Evolutionary conservation across 495 filamentous ascomycete genomes (phyloP), one percentile per base, ranked within the genome.

Genomic region (Barbatosphaeria neglecta): DNA sequence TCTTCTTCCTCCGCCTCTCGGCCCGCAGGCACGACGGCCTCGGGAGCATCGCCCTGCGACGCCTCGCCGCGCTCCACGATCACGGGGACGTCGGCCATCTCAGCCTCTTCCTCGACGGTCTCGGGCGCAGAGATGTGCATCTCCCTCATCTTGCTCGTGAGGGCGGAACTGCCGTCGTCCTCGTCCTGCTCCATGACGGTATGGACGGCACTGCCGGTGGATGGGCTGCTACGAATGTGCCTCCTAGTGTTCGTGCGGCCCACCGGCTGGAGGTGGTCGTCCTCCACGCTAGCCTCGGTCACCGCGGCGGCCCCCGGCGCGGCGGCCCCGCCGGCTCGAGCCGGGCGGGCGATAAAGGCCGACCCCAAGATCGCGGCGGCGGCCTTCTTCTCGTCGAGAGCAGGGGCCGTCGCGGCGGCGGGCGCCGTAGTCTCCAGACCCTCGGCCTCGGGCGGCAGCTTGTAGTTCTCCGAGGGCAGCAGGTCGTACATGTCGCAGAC

Each of bases 401-500:
- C 6, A 22, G 37, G 48, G 42, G 23, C 37, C 11, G 58, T 58
- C 24, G 54, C 57, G 39, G 52, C 52, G n/a, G 46, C 31, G 18
- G 41, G 28, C 19, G 50, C n/a, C 7, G 51, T 50, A 42, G 51
- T 65, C 45, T 81, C 72, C 1, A 85, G 56, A 11, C 88, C 90
- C 58, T 97, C 92, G 3, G 93, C 93, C 59, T 97, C 90, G 11
- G 83, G 77, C 2, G 92, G 90, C 43, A 98, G 80, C 37, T 93
- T 97, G 64, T 95, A 94, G 58, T 90, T 95, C 60, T 97, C 92
- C 45, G 87, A 79, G 2, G 87, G 87, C 39, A 98, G 82, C 23
- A 97, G 75, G 35, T 78, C 75, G 63, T 95, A 97, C 53, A 78
- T 73, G 56, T 97, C 92, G 56, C 89, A 95, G 24, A 97, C 90